Evolutionary conservation across 441 rosid species (phyloP), one percentile per base, ranked within the genome.

Genomic region (Melastoma candidum): DNA sequence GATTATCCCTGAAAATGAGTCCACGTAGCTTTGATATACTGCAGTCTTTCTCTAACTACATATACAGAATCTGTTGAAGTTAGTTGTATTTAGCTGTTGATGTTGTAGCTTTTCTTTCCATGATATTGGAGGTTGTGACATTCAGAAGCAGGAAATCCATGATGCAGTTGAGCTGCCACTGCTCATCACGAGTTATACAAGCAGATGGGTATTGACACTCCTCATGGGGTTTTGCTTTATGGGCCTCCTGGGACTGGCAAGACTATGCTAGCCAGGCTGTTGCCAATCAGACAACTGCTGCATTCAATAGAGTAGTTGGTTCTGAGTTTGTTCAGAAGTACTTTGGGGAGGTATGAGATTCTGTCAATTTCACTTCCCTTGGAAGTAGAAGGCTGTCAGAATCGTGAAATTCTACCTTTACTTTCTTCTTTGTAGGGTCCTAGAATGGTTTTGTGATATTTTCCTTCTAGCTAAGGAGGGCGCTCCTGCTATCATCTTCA

Each of bases 321-420:
- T 93, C 98, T 44, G 98, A 93, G 66, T 93, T 93, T 83, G 98
- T 93, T 64, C 98, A 93, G 67, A 93, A 93, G 84, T 93, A 93
- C 61, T 66, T 93, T 73, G 98, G 98, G 14, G 98, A 93, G 97
- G 98, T 88, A 80, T 64, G 54, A 44, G 44, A 54, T 11, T 26
- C 4, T 44, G 54, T 2, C 43, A n/a, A 39, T 51, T 51, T 44
- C 14, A 11, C 13, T n/a, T 51, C 36, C 54, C 22, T 17, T 17
- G 22, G 22, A 17, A 17, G 22, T 17, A 17, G 22, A 17, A 17
- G 22, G 22, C 22, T 17, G 22, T 17, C 22, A 17, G 22, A 17
- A 17, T 17, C 22, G 22, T 17, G 22, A 17, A 17, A 14, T 8
- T 44, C 49, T 56, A 17, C 1, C 50, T 13, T 1, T 62, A 59